A percentile compares a stretch with the other conserved stretches of the same genome.
Evolutionary conservation across 2,329 filamentous ascomycete species (phyloP).

Genomic region (Aphanoascus verrucosus): DNA sequence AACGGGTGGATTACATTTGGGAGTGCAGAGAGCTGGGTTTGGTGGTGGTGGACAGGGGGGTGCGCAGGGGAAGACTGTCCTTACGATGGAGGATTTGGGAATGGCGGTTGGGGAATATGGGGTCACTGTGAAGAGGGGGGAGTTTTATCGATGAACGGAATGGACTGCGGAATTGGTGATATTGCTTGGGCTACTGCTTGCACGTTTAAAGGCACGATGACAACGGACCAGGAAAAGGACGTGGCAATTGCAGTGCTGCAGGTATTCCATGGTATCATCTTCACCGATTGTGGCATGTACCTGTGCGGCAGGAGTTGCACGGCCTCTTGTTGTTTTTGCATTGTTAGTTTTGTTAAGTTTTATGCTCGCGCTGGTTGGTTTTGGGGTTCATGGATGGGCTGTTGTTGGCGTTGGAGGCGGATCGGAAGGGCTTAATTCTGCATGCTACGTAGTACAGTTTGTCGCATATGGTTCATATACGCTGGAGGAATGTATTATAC

Average conservation of each 20-base stretch:
- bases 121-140: constrained; percentile 91
- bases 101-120: constrained; percentile 98
- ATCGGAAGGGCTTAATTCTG: background rate
- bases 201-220: too few species aligned
- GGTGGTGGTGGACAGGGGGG: constrained; percentile 81
- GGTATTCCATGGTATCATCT: too few species aligned
- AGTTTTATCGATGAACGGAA: constrained; percentile 72
- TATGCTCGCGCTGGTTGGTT: background rate
- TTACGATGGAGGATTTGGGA: constrained; percentile 97
- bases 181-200: background rate
- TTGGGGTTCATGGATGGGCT: background rate
- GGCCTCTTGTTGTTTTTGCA: background rate
- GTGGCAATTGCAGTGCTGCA: too few species aligned
- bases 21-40: constrained; percentile 66
- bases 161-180: too few species aligned
- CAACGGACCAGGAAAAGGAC: too few species aligned
- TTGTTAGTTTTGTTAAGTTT: background rate
- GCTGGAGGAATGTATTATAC: constrained; percentile 1
- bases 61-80: constrained; percentile 73
- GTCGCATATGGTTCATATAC: background rate
- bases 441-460: background rate
- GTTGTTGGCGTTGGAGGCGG: background rate
- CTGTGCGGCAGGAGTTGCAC: background rate
- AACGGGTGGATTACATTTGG: constrained; percentile 45
- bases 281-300: too few species aligned